Conservation (phyloP, 106 monocot species). For the Allium fistulosum region DNA sequence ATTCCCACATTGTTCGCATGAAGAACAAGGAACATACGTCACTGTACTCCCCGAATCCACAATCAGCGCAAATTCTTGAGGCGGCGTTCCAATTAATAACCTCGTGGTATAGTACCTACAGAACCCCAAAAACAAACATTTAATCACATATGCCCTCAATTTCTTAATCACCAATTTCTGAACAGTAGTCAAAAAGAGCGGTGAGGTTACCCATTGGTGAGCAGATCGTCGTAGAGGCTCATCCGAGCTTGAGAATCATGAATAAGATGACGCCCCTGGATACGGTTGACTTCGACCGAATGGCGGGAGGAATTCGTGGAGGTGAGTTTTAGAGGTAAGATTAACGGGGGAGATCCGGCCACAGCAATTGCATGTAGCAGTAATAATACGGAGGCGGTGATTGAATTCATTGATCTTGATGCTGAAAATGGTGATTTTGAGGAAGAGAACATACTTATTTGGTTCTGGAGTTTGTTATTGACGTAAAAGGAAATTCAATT, state of each 20-base stretch:
- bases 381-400: background rate
- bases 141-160: slow-evolving; percentile 1
- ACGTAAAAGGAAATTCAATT: no score
- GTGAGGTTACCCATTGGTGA: slow-evolving; percentile 49
- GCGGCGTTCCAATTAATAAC: slow-evolving; percentile 62
- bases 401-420: background rate
- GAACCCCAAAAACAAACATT: background rate
- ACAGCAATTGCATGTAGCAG: slow-evolving; percentile 5
- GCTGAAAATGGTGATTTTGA: no score
- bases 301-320: slow-evolving; percentile 27
- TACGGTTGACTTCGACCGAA: slow-evolving; percentile 5
- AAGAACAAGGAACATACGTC: slow-evolving; percentile 71
- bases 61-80: slow-evolving; percentile 65
- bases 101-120: slow-evolving; percentile 64
- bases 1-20: slow-evolving; percentile 60
- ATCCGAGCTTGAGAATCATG: slow-evolving; percentile 28
- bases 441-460: background rate
- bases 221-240: slow-evolving; percentile 66
- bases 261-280: slow-evolving; percentile 18
- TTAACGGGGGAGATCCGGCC: slow-evolving; percentile 16
- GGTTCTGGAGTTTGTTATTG: no score
- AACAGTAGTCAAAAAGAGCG: background rate
- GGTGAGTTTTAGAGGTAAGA: slow-evolving; percentile 52
- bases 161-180: background rate
- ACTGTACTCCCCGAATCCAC: slow-evolving; percentile 75